Evolutionary conservation across 2,329 filamentous ascomycete genomes (phyloP), one percentile per base, ranked within the genome.

Genomic region (Pestalotiopsis sp.): DNA sequence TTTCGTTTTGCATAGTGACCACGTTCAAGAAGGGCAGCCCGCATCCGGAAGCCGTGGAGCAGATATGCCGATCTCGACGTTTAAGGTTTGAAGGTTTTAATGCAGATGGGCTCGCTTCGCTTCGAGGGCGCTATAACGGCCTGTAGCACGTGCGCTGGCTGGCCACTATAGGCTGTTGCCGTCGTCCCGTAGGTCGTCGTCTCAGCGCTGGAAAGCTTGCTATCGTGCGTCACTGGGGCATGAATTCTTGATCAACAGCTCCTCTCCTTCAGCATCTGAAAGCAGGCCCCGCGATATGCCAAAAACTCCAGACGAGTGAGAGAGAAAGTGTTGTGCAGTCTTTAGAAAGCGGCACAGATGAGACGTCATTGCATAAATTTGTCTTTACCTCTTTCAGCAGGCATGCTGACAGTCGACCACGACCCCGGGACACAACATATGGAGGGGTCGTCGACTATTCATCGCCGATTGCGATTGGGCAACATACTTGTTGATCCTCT

Each of bases 11-110:
- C 25, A 62, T 36, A 36, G 14, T 36, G 27, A 20, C 27, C 13
- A 36, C 13, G 59, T 27, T n/a, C 59, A 39, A 62, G 59, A 62
- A 36, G 31, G 27, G 57, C 23, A 59, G 27, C 45, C 57, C 57
- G 23, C 27, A 14, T 59, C 57, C 57, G 59, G 31, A 62, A 62
- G 59, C n/a, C 59, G 20, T 36, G 59, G 27, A 62, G 27, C 31
- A n/a, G 17, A 52, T 52, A 36, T 20, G 59, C 38, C 59, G 59
- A 62, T 62, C 59, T 62, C 31, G 17, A 36, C 31, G 59, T 39
- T 62, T 62, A 62, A 62, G 59, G 59, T 62, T 62, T 62, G 57
- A n/a, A 39, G 59, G 59, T 36, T 62, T 62, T 62, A 38, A 62
- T 62, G 59, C 59, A 14, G 31, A 62, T 36, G 12, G 59, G 13